Evolutionary conservation across 2,329 filamentous ascomycete genomes (phyloP), one percentile per base, ranked within the genome.

Genomic region (Penicillium brevicompactum): DNA sequence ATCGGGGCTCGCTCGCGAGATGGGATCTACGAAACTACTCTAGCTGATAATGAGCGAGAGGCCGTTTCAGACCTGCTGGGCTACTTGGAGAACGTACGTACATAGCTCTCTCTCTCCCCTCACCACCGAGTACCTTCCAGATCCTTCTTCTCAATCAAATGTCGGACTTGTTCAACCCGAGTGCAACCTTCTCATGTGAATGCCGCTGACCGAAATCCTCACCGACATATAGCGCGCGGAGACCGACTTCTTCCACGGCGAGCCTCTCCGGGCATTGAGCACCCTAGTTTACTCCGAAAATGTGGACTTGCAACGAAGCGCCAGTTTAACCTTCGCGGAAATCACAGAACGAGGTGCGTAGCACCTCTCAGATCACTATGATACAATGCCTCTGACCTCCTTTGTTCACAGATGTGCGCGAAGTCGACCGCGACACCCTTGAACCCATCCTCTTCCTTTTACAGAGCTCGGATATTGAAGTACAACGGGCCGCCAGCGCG

Each of bases 201-300:
- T 41, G 14, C 56, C 43, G 32, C 64, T 69, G 55, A 72, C 53
- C n/a, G 14, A 68, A 53, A 71, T 51, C n/a, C 11, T 34, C 56
- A 51, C 10, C 58, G 16, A 41, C 43, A 24, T 42, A 57, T 74
- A 97, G 94, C 89, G 94, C 72, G 89, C 88, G 71, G 94, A 99
- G 75, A 97, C 92, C 68, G 93, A 99, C 76, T 99, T 99, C 85
- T 99, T 99, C 78, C 88, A 90, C 37, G 94, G 94, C 76, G 92
- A 97, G 71, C 94, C 94, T 44, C 86, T 99, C 55, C 89, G 90
- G 76, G 93, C 94, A 44, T 80, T 99, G 54, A 97, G 91, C 76
- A 99, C 93, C 11, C 84, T 99, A 24, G 94, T 99, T 55, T 99
- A 96, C 75, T 99, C 94, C 55, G 92, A 97, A 76, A 99, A 99